Evolutionary conservation across 257 asterid genomes (phyloP).

Genomic region (Nyctanthes arbortristis): DNA sequence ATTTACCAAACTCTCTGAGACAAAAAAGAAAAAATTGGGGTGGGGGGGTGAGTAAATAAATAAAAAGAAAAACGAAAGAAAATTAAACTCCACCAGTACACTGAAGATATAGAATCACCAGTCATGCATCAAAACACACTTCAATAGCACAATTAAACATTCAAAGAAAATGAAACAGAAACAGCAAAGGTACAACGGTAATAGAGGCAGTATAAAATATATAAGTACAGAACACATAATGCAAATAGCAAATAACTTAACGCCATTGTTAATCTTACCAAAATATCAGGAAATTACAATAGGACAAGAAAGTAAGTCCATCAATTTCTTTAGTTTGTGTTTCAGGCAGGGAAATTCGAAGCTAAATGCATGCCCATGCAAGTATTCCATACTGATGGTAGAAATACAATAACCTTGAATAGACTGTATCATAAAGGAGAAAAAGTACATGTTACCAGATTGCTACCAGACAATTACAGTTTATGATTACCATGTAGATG

Average conservation of each 20-base stretch:
- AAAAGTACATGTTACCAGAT: too few relatives aligned
- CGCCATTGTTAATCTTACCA: neutral
- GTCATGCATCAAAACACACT: neutral
- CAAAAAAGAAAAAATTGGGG: too few relatives aligned
- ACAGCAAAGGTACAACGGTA: neutral
- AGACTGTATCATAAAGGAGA: too few relatives aligned
- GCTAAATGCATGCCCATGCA: neutral
- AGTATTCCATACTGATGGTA: neutral
- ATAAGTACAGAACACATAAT: neutral
- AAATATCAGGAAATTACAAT: neutral
- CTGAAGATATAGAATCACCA: neutral
- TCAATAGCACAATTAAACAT: neutral
- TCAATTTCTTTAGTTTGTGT: neutral
- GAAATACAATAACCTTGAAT: too few relatives aligned
- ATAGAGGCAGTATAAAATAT: neutral
- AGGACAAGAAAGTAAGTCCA: neutral
- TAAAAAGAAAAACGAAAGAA: neutral
- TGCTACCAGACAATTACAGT: too few relatives aligned
- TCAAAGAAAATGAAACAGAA: slow-evolving; percentile 3
- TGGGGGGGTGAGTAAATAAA: too few relatives aligned
- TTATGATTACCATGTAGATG: too few relatives aligned
- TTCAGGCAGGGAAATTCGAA: neutral
- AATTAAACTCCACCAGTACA: neutral
- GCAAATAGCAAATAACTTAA: neutral
- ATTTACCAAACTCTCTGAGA: too few relatives aligned